Evolutionary conservation across 2,329 filamentous ascomycete genomes (phyloP).

Genomic region (Pseudocercospora musae): DNA sequence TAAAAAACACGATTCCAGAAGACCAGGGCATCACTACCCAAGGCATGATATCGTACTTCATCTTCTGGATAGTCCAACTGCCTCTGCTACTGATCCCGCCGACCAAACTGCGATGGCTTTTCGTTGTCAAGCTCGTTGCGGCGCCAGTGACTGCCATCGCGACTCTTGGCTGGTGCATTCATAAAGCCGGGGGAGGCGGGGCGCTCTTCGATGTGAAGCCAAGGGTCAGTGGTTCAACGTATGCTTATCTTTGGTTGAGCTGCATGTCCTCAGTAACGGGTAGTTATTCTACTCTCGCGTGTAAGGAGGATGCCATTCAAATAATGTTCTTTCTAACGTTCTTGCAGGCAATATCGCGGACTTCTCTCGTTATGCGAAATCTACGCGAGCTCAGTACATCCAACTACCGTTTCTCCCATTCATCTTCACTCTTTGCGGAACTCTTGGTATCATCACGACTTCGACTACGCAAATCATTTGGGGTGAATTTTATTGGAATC

Average conservation of each 20-base stretch:
- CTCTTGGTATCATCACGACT: slow-evolving; percentile 56
- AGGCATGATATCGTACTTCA: slow-evolving; percentile 54
- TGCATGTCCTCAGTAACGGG: slow-evolving; percentile 49
- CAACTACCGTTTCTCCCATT: slow-evolving; percentile 44
- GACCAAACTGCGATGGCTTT: slow-evolving; percentile 16
- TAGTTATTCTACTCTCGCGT: slow-evolving; percentile 41
- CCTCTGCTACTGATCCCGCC: slow-evolving; percentile 1
- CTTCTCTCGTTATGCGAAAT: slow-evolving; percentile 34
- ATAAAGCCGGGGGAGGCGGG: slow-evolving; percentile 21
- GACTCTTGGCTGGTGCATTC: slow-evolving; percentile 28
- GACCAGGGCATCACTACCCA: slow-evolving; percentile 54
- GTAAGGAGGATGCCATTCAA: neutral
- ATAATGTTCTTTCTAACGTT: neutral
- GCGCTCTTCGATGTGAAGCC: slow-evolving; percentile 25
- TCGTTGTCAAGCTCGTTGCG: slow-evolving; percentile 22
- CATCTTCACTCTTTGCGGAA: slow-evolving; percentile 46
- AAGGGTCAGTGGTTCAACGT: slow-evolving; percentile 41
- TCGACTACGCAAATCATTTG: slow-evolving; percentile 53
- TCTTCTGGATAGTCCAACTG: slow-evolving; percentile 39
- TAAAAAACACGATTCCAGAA: slow-evolving; percentile 51
- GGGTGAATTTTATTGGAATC: slow-evolving; percentile 40
- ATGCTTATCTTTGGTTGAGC: slow-evolving; percentile 40
- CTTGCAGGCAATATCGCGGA: slow-evolving; percentile 31
- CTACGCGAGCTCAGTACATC: slow-evolving; percentile 29
- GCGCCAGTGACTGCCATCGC: slow-evolving; percentile 30